Evolutionary conservation across 1,284 basidiomycete genomes (phyloP).

Genomic region (Melanopsichium pennsylvanicum): DNA sequence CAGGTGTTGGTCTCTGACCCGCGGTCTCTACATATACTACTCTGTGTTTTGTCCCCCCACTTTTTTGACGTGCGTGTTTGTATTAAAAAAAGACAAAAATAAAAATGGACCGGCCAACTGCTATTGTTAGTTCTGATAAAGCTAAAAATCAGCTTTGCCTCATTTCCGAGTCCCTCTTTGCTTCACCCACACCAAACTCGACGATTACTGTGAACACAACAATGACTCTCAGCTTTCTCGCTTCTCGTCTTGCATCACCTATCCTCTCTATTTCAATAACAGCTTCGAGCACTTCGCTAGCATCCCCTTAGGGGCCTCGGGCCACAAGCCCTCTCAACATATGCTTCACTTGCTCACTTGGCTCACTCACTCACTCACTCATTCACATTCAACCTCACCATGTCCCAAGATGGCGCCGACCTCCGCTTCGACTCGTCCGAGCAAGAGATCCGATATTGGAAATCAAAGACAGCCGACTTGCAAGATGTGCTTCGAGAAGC

Average conservation of each 20-base stretch:
- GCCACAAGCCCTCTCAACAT: slow-evolving; percentile 16
- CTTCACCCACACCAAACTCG: background rate
- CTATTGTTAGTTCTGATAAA: too few species aligned
- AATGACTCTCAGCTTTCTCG: background rate
- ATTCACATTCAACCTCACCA: too few species aligned
- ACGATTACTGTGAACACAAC: too few species aligned
- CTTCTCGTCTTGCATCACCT: background rate
- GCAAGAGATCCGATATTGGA: slow-evolving; percentile 58
- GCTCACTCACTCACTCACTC: too few species aligned
- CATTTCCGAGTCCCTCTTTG: background rate
- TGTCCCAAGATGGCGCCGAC: slow-evolving; percentile 1
- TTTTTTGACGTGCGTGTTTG: too few species aligned
- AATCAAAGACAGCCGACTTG: slow-evolving; percentile 55
- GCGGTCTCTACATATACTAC: too few species aligned
- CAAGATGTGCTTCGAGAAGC: slow-evolving; percentile 57
- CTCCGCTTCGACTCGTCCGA: slow-evolving; percentile 51
- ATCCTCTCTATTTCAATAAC: background rate
- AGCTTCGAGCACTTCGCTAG: too few species aligned
- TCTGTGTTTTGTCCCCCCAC: too few species aligned
- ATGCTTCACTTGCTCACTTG: slow-evolving; percentile 5
- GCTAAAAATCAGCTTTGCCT: too few species aligned
- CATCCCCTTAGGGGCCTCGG: too few species aligned
- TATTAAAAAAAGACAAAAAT: background rate
- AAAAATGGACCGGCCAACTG: too few species aligned
- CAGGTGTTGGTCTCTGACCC: too few species aligned